Conservation (phyloP, 1,284 basidiomycete species). For the Cystobasidium pallidum region DNA sequence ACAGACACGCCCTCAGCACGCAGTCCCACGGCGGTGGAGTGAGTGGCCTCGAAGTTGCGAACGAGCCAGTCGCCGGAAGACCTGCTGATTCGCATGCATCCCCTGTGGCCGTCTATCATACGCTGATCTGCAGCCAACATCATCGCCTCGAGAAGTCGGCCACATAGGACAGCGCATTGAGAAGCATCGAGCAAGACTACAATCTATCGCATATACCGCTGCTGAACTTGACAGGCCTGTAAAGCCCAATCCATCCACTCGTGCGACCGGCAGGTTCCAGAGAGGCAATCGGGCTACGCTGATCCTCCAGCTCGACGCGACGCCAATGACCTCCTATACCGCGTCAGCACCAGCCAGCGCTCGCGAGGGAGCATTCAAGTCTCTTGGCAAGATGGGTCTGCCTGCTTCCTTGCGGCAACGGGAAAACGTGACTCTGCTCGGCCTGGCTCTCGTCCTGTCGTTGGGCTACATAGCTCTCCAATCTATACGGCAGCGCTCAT, state of each 20-base stretch:
- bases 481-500: not conserved
- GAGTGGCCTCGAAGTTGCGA: not conserved
- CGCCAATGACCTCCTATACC: not conserved
- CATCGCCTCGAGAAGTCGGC: too few species aligned
- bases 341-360: not conserved
- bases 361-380: not conserved
- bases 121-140: not conserved
- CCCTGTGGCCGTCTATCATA: not conserved
- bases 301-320: not conserved
- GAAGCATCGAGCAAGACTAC: too few species aligned
- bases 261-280: not conserved
- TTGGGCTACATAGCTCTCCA: not conserved
- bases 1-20: not conserved
- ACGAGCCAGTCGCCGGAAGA: too few species aligned
- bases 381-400: not conserved
- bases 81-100: not conserved
- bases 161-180: too few species aligned
- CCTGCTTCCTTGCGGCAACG: not conserved
- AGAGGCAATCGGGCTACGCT: not conserved
- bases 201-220: too few species aligned
- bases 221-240: too few species aligned
- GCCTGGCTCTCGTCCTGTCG: not conserved
- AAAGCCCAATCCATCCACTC: not conserved
- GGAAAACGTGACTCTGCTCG: conserved; percentile 4
- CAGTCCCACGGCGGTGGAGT: not conserved